Evolutionary conservation across 768 basidiomycete species (phyloP), one percentile per base, ranked within the genome.

Genomic region (Fistulinella prunicolor): DNA sequence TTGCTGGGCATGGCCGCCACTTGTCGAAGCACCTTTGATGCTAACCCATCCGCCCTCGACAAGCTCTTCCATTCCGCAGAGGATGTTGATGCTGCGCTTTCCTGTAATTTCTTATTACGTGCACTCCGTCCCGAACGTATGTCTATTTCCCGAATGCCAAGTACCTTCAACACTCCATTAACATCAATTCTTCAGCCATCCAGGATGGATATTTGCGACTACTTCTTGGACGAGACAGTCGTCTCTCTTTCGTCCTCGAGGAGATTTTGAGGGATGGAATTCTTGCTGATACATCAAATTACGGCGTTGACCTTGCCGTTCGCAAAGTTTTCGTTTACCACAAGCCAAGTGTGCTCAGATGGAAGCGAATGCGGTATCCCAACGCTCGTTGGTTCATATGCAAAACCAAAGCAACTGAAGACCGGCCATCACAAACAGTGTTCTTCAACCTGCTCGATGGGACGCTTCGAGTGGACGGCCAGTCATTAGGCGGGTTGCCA

Each of bases 31-130:
- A 32, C 30, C 4, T 32, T 32, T 32, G 13, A 32, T 32, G 30
- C 13, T 10, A 14, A 32, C 9, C 4, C 30, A 32, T 28, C 26
- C 6, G 10, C 10, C 26, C 30, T 32, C 30, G 4, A 4, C 13
- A 32, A 16, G 41, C 19, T 64, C 5, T 47, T 65, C 14, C 16
- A 9, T 10, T 47, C 45, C 1, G 36, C 47, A 4, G 39, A 38
- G 20, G 62, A 65, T n/a, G 19, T 65, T 2, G 45, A 47, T 3
- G 17, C 52, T 16, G 30, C 30, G 4, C 47, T 59, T 14, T 54
- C 65, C 29, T 67, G 68, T 39, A 48, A 53, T 2, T 48, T 70
- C 42, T 45, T 58, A 2, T 41, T 64, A 6, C 36, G 46, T n/a
- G 53, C 57, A 22, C 58, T 60, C 40, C 43, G 32, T 7, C 51